Conservation (phyloP, 164 flowering plant genomes). For the Warburgia ugandensis region DNA sequence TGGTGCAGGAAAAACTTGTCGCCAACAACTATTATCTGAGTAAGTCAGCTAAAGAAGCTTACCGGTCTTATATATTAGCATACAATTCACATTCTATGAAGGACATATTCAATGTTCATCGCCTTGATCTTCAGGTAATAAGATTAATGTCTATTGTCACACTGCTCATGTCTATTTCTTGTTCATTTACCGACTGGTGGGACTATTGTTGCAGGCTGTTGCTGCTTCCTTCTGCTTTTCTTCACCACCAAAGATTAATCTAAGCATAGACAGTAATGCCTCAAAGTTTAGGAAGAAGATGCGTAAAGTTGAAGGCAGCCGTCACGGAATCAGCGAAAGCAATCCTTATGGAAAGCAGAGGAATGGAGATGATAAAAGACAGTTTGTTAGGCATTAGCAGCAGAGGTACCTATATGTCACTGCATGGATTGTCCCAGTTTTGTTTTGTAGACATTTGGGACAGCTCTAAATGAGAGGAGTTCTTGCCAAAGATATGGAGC, state of each 20-base stretch:
- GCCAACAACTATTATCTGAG: slow-evolving; percentile 58
- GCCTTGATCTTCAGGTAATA: slow-evolving; percentile 77
- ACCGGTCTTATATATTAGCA: slow-evolving; percentile 72
- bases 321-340: slow-evolving; percentile 49
- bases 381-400: slow-evolving; percentile 36
- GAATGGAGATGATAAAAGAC: slow-evolving; percentile 21
- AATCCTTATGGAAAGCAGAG: slow-evolving; percentile 54
- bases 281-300: slow-evolving; percentile 71
- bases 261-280: slow-evolving; percentile 74
- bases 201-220: slow-evolving; percentile 48
- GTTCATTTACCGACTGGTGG: not conserved
- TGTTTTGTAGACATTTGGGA: too few species aligned
- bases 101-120: slow-evolving; percentile 83
- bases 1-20: slow-evolving; percentile 71
- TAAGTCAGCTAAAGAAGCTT: slow-evolving; percentile 90
- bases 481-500: too few species aligned
- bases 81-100: slow-evolving; percentile 93
- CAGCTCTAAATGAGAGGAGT: too few species aligned
- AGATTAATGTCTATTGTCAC: not conserved
- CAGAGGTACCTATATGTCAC: too few species aligned
- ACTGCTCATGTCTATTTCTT: not conserved
- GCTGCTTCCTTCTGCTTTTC: slow-evolving; percentile 90
- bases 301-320: slow-evolving; percentile 36
- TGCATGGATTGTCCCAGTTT: not conserved
- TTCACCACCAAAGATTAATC: slow-evolving; percentile 70